Conservation (phyloP, 495 filamentous ascomycete species). For the Glutinoglossum americanum region DNA sequence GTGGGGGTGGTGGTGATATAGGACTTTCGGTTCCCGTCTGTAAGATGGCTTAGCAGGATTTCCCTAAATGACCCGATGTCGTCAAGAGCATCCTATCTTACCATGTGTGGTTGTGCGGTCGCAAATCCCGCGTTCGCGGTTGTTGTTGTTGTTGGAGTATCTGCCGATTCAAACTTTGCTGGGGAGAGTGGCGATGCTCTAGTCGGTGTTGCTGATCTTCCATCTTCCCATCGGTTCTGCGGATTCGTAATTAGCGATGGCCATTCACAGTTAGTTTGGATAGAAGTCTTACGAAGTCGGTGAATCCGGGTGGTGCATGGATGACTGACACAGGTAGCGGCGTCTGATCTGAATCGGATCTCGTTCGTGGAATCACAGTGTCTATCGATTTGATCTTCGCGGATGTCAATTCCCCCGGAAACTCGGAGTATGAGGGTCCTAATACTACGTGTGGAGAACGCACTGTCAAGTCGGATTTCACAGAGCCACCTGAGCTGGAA, state of each 20-base stretch:
- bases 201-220: not conserved
- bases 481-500: not conserved
- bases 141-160: not conserved
- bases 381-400: constrained; percentile 38
- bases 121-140: too few relatives aligned
- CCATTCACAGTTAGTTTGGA: not conserved
- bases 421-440: not conserved
- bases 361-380: constrained; percentile 28
- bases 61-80: too few relatives aligned
- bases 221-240: not conserved
- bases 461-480: constrained; percentile 6
- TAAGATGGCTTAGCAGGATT: constrained; percentile 9
- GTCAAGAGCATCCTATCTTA: not conserved
- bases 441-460: not conserved
- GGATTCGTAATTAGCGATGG: constrained; percentile 1
- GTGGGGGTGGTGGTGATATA: constrained; percentile 34
- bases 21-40: constrained; percentile 8
- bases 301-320: constrained; percentile 63
- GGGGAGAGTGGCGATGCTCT: not conserved
- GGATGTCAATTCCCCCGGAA: not conserved
- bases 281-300: constrained; percentile 39
- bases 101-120: not conserved
- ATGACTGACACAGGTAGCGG: constrained; percentile 69
- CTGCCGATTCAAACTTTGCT: not conserved
- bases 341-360: constrained; percentile 45